Evolutionary conservation across 495 filamentous ascomycete genomes (phyloP).

Genomic region (Penicillium lividum): DNA sequence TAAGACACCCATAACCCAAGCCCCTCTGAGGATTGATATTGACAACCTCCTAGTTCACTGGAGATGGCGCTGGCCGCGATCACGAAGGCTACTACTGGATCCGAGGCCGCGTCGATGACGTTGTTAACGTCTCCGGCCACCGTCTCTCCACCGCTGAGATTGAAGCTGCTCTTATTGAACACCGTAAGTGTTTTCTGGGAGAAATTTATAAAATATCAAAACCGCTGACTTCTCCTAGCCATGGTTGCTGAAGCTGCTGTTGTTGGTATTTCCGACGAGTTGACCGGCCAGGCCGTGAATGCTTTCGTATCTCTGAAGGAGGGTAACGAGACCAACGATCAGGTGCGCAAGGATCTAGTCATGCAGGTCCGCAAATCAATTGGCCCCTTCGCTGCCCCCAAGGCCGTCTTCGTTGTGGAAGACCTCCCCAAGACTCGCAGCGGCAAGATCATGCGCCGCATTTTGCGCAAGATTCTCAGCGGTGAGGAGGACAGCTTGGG

Average conservation of each 20-base stretch:
- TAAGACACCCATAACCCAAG: constrained; percentile 46
- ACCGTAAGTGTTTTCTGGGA: constrained; percentile 52
- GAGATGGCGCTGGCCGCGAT: constrained; percentile 94
- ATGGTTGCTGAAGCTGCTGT: constrained; percentile 91
- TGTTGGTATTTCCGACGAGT: constrained; percentile 88
- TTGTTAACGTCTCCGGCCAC: constrained; percentile 97
- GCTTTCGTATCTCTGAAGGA: constrained; percentile 95
- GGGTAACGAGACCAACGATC: constrained; percentile 72
- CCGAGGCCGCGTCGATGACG: constrained; percentile 96
- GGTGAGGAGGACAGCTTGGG: constrained; percentile 97
- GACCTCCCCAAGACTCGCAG: constrained; percentile 95
- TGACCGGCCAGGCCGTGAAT: constrained; percentile 96
- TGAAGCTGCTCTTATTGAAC: constrained; percentile 93
- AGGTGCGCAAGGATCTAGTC: constrained; percentile 88
- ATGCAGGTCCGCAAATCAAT: constrained; percentile 96
- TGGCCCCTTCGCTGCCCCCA: constrained; percentile 95
- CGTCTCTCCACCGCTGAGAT: constrained; percentile 97
- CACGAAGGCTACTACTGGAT: constrained; percentile 99
- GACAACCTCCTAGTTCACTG: constrained; percentile 75
- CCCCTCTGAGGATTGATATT: constrained; percentile 14
- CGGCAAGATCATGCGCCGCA: constrained; percentile 98
- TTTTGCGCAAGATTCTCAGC: constrained; percentile 93
- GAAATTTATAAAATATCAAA: neutral
- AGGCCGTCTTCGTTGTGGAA: constrained; percentile 84
- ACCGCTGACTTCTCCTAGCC: constrained; percentile 26